Base-by-base conservation (phyloP, 1,284 basidiomycete species). In the Cryptococcus depauperatus region DNA sequence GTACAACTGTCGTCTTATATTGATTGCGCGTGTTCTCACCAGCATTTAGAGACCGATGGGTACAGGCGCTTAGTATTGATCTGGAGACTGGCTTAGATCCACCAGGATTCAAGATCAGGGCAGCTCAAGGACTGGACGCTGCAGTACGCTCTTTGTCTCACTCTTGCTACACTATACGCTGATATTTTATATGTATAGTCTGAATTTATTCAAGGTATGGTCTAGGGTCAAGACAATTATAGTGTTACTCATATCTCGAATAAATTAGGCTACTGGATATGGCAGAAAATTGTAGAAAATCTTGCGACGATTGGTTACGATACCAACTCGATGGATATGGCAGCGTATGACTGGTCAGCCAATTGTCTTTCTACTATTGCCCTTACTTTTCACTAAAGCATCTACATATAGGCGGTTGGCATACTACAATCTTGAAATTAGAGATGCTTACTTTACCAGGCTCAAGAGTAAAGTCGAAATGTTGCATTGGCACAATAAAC, bases 231-330 rank as follows among this genome's bases (percentile, higher is more conserved):
- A n/a, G n/a, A n/a, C n/a, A n/a, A n/a, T n/a, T n/a, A n/a, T n/a
- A n/a, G n/a, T n/a, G n/a, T n/a, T n/a, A n/a, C n/a, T n/a, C n/a
- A n/a, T n/a, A n/a, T n/a, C n/a, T n/a, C n/a, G n/a, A n/a, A n/a
- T n/a, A 73, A n/a, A n/a, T n/a, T n/a, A n/a, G n/a, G 89, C 4
- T 96, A 90, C 67, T 95, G 91, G 91, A 83, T 95, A 52, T 96
- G 91, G 90, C 84, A 85, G 3, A 92, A 92, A 71, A 86, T 96
- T 44, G 82, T 97, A 10, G 66, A 96, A 68, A 96, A 96, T 61
- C 76, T 97, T 1, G 90, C 92, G 0, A 86, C 83, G 1, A 77
- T 93, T 18, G 84, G 84, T 57, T 95, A 95, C 59, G 89, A 93
- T 58, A 85, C 86, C 3, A 89, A 92, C 59, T 91, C 90, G 54